These are phyloP conservation scores for Meyerozyma athensensis DNA, from an alignment of 1,139 yeast species.

Conservation along the genomic window DNA sequence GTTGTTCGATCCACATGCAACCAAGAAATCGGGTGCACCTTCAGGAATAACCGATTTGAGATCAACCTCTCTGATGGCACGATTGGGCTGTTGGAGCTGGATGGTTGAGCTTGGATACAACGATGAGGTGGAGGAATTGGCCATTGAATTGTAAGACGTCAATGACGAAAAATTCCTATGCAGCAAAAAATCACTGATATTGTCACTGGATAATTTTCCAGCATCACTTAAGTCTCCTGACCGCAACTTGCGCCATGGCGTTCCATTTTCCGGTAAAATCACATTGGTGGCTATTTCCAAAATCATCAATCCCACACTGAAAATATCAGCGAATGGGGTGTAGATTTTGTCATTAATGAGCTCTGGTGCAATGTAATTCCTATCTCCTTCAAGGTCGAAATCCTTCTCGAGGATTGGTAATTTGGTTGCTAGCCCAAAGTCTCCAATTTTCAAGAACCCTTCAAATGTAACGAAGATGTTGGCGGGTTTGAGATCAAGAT, in stretches of 20 bases:
- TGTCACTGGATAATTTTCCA: constrained; percentile 68
- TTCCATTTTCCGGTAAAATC: constrained; percentile 91
- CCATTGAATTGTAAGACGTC: constrained; percentile 26
- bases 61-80: constrained; percentile 4
- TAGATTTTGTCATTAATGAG: constrained; percentile 76
- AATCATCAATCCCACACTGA: constrained; percentile 86
- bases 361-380: constrained; percentile 98
- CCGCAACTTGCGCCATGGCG: constrained; percentile 93
- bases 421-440: constrained; percentile 59
- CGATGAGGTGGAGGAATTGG: constrained; percentile 7
- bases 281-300: constrained; percentile 96
- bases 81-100: constrained; percentile 4
- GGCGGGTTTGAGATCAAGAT: constrained; percentile 91
- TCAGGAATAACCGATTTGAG: constrained; percentile 45
- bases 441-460: constrained; percentile 84
- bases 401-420: constrained; percentile 51
- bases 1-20: constrained; percentile 61
- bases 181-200: constrained; percentile 41
- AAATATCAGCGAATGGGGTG: constrained; percentile 91
- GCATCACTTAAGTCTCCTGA: constrained; percentile 97
- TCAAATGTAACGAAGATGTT: constrained; percentile 92
- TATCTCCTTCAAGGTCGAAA: constrained; percentile 92
- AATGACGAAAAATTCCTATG: constrained; percentile 35
- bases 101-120: constrained; percentile 11
- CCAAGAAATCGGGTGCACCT: constrained; percentile 84